Conservation (phyloP, 768 basidiomycete genomes). For the Thelephora aurantiotincta region DNA sequence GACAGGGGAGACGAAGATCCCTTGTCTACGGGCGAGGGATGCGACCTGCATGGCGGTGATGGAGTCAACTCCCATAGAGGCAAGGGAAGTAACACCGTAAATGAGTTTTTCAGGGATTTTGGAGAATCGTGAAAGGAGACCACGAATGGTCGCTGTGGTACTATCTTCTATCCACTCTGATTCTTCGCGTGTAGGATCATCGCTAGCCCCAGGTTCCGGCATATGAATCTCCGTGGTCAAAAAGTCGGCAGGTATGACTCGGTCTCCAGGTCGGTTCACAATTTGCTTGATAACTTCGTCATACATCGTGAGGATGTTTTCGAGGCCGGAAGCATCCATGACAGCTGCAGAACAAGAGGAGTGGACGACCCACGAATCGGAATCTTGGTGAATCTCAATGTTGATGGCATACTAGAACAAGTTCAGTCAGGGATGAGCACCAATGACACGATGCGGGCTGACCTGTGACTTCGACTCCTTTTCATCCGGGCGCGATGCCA, state of each 20-base stretch:
- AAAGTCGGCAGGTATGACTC: conserved; percentile 1
- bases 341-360: conserved; percentile 21
- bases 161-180: background rate
- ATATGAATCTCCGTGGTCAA: too few relatives aligned
- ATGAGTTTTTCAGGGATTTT: conserved; percentile 18
- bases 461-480: conserved; percentile 18
- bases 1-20: conserved; percentile 19
- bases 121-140: conserved; percentile 10
- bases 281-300: conserved; percentile 11
- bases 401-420: conserved; percentile 28
- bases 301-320: conserved; percentile 7
- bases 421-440: background rate
- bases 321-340: conserved; percentile 15
- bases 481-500: conserved; percentile 6
- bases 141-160: conserved; percentile 4
- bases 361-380: conserved; percentile 19
- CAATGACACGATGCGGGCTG: conserved; percentile 7
- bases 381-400: conserved; percentile 23
- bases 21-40: conserved; percentile 23
- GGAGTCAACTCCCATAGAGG: conserved; percentile 32
- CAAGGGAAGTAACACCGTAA: conserved; percentile 20
- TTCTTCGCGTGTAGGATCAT: too few relatives aligned
- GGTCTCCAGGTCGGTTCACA: conserved; percentile 10
- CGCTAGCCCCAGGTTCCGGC: too few relatives aligned
- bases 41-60: conserved; percentile 33